These are phyloP conservation scores for Colletotrichum sp. DNA, from an alignment of 2,329 filamentous ascomycete genomes.

Conservation along the genomic window DNA sequence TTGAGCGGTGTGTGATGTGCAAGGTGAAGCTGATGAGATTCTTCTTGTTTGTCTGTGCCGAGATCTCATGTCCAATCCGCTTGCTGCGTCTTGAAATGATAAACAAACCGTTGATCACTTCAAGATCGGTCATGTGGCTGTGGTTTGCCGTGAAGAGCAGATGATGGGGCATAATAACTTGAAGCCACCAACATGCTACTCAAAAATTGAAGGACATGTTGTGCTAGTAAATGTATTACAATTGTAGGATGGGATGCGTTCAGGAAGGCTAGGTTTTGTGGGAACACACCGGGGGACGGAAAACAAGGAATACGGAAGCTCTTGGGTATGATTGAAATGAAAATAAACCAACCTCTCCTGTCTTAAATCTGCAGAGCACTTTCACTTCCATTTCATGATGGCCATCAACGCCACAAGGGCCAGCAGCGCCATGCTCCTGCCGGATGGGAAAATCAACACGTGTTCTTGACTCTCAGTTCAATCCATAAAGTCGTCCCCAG, in stretches of 20 bases:
- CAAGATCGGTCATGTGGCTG: neutral
- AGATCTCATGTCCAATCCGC: neutral
- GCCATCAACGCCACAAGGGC: neutral
- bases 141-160: neutral
- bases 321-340: slow-evolving; percentile 12
- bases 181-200: neutral
- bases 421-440: neutral
- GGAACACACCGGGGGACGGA: neutral
- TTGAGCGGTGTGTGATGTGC: slow-evolving; percentile 37
- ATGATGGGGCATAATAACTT: neutral
- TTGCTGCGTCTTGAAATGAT: neutral
- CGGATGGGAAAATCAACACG: neutral
- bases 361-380: neutral
- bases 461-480: slow-evolving; percentile 50
- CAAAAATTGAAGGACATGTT: neutral
- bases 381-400: neutral
- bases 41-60: neutral
- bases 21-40: slow-evolving; percentile 1
- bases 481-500: slow-evolving; percentile 63
- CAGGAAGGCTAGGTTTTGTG: neutral
- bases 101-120: neutral
- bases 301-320: neutral
- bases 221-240: slow-evolving; percentile 1
- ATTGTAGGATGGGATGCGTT: neutral
- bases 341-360: slow-evolving; percentile 16